These are phyloP conservation scores for Taiozyma sp. DNA, from an alignment of 1,139 yeast genomes.

Conservation along the genomic window DNA sequence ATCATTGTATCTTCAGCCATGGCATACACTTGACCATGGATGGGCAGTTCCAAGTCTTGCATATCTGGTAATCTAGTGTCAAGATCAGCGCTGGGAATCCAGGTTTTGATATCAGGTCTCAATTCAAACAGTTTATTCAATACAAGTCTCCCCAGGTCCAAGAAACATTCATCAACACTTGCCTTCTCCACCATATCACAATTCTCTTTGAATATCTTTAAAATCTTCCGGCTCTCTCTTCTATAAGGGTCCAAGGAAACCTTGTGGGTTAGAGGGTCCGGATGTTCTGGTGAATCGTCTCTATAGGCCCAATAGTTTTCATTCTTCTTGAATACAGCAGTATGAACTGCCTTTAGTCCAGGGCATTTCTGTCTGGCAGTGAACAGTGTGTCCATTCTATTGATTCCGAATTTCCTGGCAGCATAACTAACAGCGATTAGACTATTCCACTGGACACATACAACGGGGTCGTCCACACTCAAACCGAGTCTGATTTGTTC, in stretches of 20 bases:
- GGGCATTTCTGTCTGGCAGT: conserved; percentile 76
- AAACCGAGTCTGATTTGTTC: conserved; percentile 74
- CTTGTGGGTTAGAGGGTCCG: conserved; percentile 56
- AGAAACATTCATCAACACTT: conserved; percentile 88
- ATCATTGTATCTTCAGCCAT: conserved; percentile 21
- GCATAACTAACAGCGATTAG: conserved; percentile 89
- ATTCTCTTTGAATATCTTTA: conserved; percentile 47
- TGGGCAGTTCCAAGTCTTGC: conserved; percentile 12
- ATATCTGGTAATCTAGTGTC: conserved; percentile 39
- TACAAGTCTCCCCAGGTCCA: conserved; percentile 65
- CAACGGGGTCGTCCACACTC: conserved; percentile 70
- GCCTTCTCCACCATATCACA: conserved; percentile 84
- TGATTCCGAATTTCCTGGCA: conserved; percentile 78
- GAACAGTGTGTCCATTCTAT: conserved; percentile 66
- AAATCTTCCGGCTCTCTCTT: conserved; percentile 76
- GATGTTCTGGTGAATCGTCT: conserved; percentile 26
- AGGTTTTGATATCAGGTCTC: conserved; percentile 30
- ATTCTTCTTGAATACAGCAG: conserved; percentile 90
- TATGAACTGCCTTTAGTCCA: conserved; percentile 71
- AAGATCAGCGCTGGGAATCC: conserved; percentile 17
- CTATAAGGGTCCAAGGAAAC: conserved; percentile 91
- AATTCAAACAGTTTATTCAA: conserved; percentile 16
- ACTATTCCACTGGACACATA: conserved; percentile 90
- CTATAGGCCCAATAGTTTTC: conserved; percentile 77
- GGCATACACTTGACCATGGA: conserved; percentile 15